Conservation (phyloP, 495 filamentous ascomycete genomes). For the Cudoniella acicularis region DNA sequence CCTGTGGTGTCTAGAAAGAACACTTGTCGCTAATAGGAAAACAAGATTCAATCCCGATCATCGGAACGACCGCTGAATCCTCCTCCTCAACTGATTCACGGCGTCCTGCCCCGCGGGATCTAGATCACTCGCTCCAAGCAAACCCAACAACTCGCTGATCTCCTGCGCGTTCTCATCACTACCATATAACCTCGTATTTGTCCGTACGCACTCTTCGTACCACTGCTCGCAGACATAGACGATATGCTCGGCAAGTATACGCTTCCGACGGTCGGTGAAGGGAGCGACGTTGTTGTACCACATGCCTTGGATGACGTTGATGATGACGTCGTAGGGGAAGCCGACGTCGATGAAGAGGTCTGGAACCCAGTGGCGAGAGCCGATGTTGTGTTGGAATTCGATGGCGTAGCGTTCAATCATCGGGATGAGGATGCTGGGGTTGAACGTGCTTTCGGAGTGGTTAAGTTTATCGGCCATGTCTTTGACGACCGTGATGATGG, state of each 20-base stretch:
- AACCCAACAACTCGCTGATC: constrained; percentile 43
- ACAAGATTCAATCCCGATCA: too few species aligned
- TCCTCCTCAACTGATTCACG: too few species aligned
- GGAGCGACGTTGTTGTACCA: constrained; percentile 82
- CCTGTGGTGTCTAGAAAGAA: too few species aligned
- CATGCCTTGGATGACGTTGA: constrained; percentile 74
- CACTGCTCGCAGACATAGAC: constrained; percentile 59
- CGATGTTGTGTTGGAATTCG: constrained; percentile 63
- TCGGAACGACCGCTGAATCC: too few species aligned
- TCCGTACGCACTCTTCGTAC: constrained; percentile 56
- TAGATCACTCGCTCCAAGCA: too few species aligned
- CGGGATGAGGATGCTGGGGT: constrained; percentile 55
- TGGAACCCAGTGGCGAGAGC: constrained; percentile 70
- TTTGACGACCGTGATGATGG: constrained; percentile 67
- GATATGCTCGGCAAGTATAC: constrained; percentile 58
- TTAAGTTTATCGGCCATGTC: constrained; percentile 71
- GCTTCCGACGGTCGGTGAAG: constrained; percentile 63
- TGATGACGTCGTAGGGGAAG: constrained; percentile 69
- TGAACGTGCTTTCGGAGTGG: constrained; percentile 72
- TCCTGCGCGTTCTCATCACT: constrained; percentile 46
- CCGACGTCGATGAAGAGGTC: constrained; percentile 74
- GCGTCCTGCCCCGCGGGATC: too few species aligned
- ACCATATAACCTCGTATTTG: constrained; percentile 37
- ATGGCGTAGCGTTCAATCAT: constrained; percentile 75
- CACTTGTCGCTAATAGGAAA: too few species aligned